Evolutionary conservation across 225 moss, liverwort and hornwort genomes (phyloP).

Genomic region (Antitrichia curtipendula): DNA sequence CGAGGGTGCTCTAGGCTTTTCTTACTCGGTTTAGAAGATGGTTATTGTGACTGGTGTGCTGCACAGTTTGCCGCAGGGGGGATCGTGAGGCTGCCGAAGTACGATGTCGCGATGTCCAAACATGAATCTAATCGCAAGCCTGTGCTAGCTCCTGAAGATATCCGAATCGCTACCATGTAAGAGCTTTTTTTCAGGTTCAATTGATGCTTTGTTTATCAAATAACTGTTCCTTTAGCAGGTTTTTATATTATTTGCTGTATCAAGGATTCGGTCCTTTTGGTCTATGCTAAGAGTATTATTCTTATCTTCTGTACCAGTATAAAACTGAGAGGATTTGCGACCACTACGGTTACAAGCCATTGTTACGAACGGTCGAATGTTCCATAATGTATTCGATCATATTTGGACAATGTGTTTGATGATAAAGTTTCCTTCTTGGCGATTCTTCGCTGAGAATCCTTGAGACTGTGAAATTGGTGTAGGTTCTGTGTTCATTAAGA

Average conservation of each 20-base stretch:
- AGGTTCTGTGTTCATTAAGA: background rate
- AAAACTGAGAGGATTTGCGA: background rate
- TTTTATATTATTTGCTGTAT: background rate
- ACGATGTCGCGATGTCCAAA: slow-evolving; percentile 77
- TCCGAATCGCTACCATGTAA: slow-evolving; percentile 92
- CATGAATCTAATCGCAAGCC: slow-evolving; percentile 82
- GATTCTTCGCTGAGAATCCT: background rate
- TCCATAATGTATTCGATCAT: background rate
- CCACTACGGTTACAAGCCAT: background rate
- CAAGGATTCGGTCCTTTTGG: background rate
- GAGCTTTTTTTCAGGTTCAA: background rate
- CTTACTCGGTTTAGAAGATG: background rate
- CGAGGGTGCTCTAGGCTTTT: background rate
- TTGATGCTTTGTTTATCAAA: background rate
- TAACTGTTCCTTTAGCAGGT: background rate
- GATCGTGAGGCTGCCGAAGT: slow-evolving; percentile 80
- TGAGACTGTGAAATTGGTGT: background rate
- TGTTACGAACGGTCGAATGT: background rate
- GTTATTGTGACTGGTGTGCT: slow-evolving; percentile 10
- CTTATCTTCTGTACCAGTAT: background rate
- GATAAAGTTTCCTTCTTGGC: background rate
- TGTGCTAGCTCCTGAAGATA: slow-evolving; percentile 73
- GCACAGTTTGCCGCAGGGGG: slow-evolving; percentile 92
- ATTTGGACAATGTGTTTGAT: background rate
- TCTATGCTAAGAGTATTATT: background rate